Evolutionary conservation across 768 basidiomycete species (phyloP), one percentile per base, ranked within the genome.

Genomic region (Lanmaoa rubissima): DNA sequence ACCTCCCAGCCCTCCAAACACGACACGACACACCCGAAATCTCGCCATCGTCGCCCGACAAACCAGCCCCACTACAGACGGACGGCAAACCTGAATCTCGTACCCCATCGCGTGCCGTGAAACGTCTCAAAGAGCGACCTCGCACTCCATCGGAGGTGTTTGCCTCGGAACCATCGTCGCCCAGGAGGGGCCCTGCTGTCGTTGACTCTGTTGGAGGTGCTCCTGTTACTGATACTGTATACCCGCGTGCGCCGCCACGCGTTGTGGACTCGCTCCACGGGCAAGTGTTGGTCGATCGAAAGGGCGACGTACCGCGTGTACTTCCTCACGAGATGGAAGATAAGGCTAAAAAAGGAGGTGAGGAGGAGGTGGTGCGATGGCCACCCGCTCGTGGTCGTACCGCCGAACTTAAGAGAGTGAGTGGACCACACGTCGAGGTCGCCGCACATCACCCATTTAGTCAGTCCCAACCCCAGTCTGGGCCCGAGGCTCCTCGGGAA

Each of bases 191-290:
- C 24, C 17, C 12, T 24, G 21, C 34, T 41, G 34, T 19, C 1
- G 31, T 19, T 3, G 12, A 19, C 21, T 2, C 21, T 47, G 19
- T 19, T 32, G 34, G 4, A 12, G 44, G 4, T 42, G 0, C 31
- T 21, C 19, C 50, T 12, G 31, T 53, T 26, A 7, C 41, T n/a
- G 2, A 36, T 10, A 7, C 53, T 9, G 32, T 39, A 24, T 34
- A 52, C 21, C 43, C 54, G 9, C 62, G 56, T n/a, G 64, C 61
- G 8, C 68, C 69, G 3, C 68, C 69, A 1, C 68, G 61, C 10
- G 3, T 66, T 9, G 66, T 61, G 19, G 36, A 68, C 5, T 60
- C 57, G 4, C 4, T 70, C 2, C 54, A 44, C 4, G 61, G 68
- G 0, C 55, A 57, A 39, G 60, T 64, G 3, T 44, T 70, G 42